Percentiles rank a stretch among this genome's conserved stretches.
phyloP scores from a whole-genome alignment of 2,329 filamentous ascomycete species.

The Colletotrichum theobromicola region DNA sequence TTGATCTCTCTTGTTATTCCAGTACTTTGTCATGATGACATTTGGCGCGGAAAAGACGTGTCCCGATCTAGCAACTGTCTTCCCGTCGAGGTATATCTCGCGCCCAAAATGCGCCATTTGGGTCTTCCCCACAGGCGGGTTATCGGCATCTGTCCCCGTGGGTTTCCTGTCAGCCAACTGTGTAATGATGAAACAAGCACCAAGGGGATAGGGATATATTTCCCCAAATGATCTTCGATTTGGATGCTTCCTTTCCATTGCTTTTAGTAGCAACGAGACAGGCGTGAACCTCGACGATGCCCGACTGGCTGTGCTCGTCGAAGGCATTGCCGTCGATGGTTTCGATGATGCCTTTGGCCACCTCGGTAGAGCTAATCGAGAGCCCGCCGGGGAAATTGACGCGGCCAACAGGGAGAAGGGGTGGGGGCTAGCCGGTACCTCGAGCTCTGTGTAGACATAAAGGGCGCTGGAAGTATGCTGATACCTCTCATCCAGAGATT shows the following conservation, averaged over 20 bases:
- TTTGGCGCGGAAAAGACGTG: background rate
- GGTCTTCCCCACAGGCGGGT: background rate
- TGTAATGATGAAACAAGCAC: background rate
- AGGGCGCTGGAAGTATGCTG: no score
- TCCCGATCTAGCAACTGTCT: background rate
- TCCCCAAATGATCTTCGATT: background rate
- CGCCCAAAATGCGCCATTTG: background rate
- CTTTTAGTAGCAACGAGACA: background rate
- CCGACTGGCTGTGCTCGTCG: background rate
- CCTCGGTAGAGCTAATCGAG: rapidly evolving
- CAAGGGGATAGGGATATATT: background rate
- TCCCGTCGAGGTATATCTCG: background rate
- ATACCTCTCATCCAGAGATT: no score
- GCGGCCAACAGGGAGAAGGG: no score
- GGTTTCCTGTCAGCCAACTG: rapidly evolving
- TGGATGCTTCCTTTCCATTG: background rate
- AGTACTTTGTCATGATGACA: background rate
- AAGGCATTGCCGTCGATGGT: background rate
- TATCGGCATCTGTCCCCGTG: background rate
- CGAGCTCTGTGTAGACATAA: no score
- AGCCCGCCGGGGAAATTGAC: background rate
- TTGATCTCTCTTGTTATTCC: background rate
- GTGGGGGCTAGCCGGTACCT: no score
- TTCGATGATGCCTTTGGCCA: background rate
- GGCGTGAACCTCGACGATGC: background rate